Evolutionary conservation across 352 stramenopile genomes (phyloP), one percentile per base, ranked within the genome.

Genomic region (Aphanomyces stellatus): DNA sequence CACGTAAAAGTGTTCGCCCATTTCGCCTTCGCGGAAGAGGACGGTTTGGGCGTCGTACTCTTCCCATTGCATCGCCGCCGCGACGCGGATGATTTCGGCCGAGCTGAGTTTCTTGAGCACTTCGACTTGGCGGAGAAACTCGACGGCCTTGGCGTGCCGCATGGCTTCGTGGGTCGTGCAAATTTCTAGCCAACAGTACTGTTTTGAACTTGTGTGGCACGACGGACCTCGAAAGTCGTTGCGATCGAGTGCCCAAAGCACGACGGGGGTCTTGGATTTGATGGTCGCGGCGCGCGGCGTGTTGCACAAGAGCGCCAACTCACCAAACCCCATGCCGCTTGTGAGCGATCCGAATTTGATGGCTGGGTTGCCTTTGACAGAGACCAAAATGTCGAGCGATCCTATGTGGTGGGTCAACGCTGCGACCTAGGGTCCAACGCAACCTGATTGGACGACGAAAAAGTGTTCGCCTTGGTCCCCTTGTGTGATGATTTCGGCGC

Each of bases 261-360:
- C 73, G 0, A 85, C 80, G 19, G 82, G 76, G 0, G 77, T 80
- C 25, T 84, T 72, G 0, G 85, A 76, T 0, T 79, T 79, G 49
- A 97, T 96, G 69, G 94, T 98, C 7, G 96, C 97, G 2, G 96
- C 95, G 55, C 96, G 82, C 8, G 96, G 96, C 75, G 91, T 88
- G 69, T 98, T 98, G 75, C 98, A 99, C 68, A 99, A 81, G 48
- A 99, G 75, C 4, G 96, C 96, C 1, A 99, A 73, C 71, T 99
- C 97, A 30, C 97, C 97, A 78, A 99, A 99, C 4, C 90, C 84
- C 71, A 87, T 74, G 4, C 84, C 82, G 0, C 80, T 53, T 27
- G 70, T 70, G 11, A 92, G 69, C 25, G 79, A 82, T 7, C 84
- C 84, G 62, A 89, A 92, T 22, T 83, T 82, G 57, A 92, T 89